Conservation (phyloP, 179 eudicot genomes). For the Amaranthus tricolor region DNA sequence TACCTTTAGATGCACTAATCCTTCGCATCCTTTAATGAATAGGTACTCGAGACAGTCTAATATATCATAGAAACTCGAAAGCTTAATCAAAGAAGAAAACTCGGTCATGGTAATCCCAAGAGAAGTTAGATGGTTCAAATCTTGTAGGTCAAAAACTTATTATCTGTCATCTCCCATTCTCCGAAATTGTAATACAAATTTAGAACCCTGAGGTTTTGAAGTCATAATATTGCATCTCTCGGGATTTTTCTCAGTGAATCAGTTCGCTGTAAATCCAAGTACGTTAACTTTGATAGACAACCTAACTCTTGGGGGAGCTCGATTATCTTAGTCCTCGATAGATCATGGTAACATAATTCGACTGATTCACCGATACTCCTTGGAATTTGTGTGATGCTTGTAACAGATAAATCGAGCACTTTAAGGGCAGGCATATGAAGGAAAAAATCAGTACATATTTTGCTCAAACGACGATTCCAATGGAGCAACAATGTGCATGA, state of each 20-base stretch:
- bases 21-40: slow-evolving; percentile 28
- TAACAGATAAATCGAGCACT: slow-evolving; percentile 30
- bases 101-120: slow-evolving; percentile 31
- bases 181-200: slow-evolving; percentile 29
- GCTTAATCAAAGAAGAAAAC: slow-evolving; percentile 17
- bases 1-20: slow-evolving; percentile 19
- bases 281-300: slow-evolving; percentile 23
- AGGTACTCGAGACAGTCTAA: slow-evolving; percentile 23
- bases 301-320: slow-evolving; percentile 23
- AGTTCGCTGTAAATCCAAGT: slow-evolving; percentile 33
- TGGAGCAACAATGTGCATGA: slow-evolving; percentile 28
- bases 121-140: slow-evolving; percentile 12
- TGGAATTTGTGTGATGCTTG: slow-evolving; percentile 27
- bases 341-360: slow-evolving; percentile 26
- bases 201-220: slow-evolving; percentile 23
- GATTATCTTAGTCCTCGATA: slow-evolving; percentile 29
- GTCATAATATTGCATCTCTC: slow-evolving; percentile 22
- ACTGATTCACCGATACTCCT: slow-evolving; percentile 20
- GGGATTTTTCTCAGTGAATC: slow-evolving; percentile 24
- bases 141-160: slow-evolving; percentile 24
- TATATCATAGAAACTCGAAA: slow-evolving; percentile 21
- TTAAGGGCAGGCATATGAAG: slow-evolving; percentile 23
- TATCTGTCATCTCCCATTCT: slow-evolving; percentile 19
- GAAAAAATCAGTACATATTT: slow-evolving; percentile 21
- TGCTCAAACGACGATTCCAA: slow-evolving; percentile 24